Percentiles rank a stretch among this genome's conserved stretches.
Conservation (phyloP, 208 protist species). For the Phytomonas sp. region DNA sequence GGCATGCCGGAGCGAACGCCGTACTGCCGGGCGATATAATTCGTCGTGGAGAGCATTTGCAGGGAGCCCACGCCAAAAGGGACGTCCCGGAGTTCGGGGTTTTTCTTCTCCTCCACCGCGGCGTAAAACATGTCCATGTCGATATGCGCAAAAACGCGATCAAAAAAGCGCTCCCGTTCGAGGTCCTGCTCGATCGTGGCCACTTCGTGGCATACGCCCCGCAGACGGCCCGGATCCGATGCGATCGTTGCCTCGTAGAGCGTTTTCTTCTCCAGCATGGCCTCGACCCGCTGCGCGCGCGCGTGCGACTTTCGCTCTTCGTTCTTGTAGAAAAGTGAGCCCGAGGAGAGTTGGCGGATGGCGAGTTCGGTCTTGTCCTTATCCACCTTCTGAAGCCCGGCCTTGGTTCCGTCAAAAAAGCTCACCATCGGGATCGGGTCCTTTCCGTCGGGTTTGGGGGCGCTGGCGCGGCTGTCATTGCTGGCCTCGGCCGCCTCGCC, state of each 20-base stretch:
- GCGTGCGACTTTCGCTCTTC: constrained; percentile 48
- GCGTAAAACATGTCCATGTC: constrained; percentile 93
- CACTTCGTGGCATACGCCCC: neutral
- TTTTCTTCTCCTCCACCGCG: constrained; percentile 83
- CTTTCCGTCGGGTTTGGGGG: neutral
- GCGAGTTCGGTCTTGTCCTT: constrained; percentile 38
- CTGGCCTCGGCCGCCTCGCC: too few species aligned
- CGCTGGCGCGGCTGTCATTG: neutral
- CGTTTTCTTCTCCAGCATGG: constrained; percentile 27
- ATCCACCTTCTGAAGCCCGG: constrained; percentile 52
- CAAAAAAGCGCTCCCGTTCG: constrained; percentile 25
- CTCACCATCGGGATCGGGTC: constrained; percentile 4
- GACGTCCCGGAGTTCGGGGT: constrained; percentile 61
- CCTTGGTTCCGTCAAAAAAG: constrained; percentile 65
- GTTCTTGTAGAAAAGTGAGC: constrained; percentile 57
- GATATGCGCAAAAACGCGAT: constrained; percentile 43
- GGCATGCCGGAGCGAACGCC: constrained; percentile 93
- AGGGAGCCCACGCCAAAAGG: constrained; percentile 89
- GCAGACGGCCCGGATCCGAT: constrained; percentile 12
- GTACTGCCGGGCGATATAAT: constrained; percentile 90
- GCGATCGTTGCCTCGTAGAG: constrained; percentile 17
- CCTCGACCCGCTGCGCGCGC: constrained; percentile 28
- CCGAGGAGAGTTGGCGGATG: constrained; percentile 41
- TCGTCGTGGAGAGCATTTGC: constrained; percentile 90
- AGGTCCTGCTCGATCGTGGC: constrained; percentile 13